Conservation (phyloP, 2,329 filamentous ascomycete species). For the Didymella sp. region DNA sequence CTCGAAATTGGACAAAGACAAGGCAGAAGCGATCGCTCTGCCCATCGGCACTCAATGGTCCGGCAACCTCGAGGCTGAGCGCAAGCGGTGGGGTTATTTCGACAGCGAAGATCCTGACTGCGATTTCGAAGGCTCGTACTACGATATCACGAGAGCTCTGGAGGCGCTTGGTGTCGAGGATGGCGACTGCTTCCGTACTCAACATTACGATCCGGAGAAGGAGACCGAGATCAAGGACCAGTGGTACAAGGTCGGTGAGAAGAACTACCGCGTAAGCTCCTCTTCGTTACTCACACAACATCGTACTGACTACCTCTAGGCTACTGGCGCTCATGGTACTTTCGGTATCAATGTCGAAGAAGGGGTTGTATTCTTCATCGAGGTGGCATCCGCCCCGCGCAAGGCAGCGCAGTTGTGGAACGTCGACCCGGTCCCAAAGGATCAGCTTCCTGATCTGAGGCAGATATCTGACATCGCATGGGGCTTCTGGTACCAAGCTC, state of each 20-base stretch:
- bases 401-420: constrained; percentile 1
- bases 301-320: not conserved
- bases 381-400: constrained; percentile 4
- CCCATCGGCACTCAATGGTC: constrained; percentile 5
- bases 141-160: constrained; percentile 5
- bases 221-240: constrained; percentile 6
- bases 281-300: not conserved
- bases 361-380: constrained; percentile 20
- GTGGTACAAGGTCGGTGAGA: constrained; percentile 10
- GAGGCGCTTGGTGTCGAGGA: constrained; percentile 9
- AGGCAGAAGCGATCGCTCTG: constrained; percentile 1
- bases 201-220: constrained; percentile 5
- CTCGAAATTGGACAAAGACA: constrained; percentile 9
- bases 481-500: constrained; percentile 17
- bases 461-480: constrained; percentile 23
- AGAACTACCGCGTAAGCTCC: constrained; percentile 5
- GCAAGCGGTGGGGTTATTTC: constrained; percentile 19
- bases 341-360: constrained; percentile 16
- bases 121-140: constrained; percentile 8
- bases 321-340: constrained; percentile 10
- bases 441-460: constrained; percentile 8
- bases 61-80: constrained; percentile 11
- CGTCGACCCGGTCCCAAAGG: not conserved
- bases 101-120: constrained; percentile 7
- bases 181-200: constrained; percentile 8